Conservation (phyloP, 495 filamentous ascomycete species). For the Penicillium daleae region DNA sequence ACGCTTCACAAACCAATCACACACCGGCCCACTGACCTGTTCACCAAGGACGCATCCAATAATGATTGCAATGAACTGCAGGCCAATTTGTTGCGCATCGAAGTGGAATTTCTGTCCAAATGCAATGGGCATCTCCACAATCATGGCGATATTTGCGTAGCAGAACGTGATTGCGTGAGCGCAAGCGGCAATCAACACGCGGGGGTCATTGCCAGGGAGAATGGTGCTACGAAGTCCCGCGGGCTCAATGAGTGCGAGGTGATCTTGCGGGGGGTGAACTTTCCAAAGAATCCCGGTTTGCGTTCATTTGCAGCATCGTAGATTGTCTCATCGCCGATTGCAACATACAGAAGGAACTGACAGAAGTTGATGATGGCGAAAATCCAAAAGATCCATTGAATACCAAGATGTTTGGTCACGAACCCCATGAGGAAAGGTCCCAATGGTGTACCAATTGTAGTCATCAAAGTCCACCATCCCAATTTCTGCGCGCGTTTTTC, state of each 20-base stretch:
- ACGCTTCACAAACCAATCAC: conserved; percentile 32
- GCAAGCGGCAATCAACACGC: conserved; percentile 30
- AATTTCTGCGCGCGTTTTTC: conserved; percentile 36
- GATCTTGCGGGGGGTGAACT: conserved; percentile 28
- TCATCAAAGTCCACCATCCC: conserved; percentile 41
- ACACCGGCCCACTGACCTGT: conserved; percentile 38
- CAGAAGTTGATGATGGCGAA: conserved; percentile 39
- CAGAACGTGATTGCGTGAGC: conserved; percentile 38
- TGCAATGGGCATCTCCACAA: conserved; percentile 39
- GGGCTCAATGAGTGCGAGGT: conserved; percentile 16
- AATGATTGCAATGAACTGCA: conserved; percentile 43
- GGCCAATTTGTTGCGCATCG: conserved; percentile 38
- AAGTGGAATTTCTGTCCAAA: conserved; percentile 39
- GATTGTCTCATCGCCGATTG: conserved; percentile 35
- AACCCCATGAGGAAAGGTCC: conserved; percentile 43
- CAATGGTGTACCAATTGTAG: conserved; percentile 33
- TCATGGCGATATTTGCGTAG: conserved; percentile 35
- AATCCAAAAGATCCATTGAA: conserved; percentile 43
- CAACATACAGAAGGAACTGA: conserved; percentile 31
- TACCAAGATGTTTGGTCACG: conserved; percentile 34
- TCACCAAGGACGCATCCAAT: conserved; percentile 42
- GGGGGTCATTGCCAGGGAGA: conserved; percentile 25
- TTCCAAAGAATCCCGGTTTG: conserved; percentile 14
- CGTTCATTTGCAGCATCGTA: conserved; percentile 19
- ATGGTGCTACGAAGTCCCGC: conserved; percentile 28